Evolutionary conservation across 2,329 filamentous ascomycete genomes (phyloP).

Genomic region (Rosellinia necatrix): DNA sequence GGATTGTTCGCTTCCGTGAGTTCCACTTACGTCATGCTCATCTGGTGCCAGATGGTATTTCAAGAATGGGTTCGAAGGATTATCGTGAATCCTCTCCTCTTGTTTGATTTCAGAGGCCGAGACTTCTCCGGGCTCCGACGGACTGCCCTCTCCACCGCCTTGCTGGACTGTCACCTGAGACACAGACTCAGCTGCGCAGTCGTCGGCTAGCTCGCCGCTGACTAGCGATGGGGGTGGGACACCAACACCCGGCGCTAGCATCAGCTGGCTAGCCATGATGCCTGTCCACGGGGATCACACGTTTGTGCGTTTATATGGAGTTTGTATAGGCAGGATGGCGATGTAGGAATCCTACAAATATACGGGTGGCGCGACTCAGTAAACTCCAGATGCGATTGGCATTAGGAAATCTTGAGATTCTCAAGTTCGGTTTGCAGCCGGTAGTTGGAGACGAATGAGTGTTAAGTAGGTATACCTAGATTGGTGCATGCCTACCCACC

Average conservation of each 20-base stretch:
- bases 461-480: neutral
- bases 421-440: too few relatives aligned
- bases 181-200: neutral
- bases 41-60: neutral
- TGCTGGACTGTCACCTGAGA: neutral
- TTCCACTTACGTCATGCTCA: constrained; percentile 7
- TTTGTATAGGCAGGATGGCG: neutral
- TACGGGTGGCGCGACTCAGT: neutral
- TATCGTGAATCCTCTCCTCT: neutral
- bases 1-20: neutral
- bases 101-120: neutral
- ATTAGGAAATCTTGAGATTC: neutral
- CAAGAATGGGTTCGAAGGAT: neutral
- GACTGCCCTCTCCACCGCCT: neutral
- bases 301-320: too few relatives aligned
- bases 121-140: constrained; percentile 14
- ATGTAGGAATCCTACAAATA: neutral
- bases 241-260: neutral
- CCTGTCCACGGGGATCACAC: neutral
- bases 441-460: too few relatives aligned
- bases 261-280: neutral
- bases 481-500: too few relatives aligned
- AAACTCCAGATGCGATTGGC: neutral
- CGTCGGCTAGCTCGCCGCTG: neutral
- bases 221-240: neutral